Percentiles rank a stretch among this genome's conserved stretches.
phyloP scores from a whole-genome alignment of 2,329 filamentous ascomycete genomes.

The Alternaria longipes region DNA sequence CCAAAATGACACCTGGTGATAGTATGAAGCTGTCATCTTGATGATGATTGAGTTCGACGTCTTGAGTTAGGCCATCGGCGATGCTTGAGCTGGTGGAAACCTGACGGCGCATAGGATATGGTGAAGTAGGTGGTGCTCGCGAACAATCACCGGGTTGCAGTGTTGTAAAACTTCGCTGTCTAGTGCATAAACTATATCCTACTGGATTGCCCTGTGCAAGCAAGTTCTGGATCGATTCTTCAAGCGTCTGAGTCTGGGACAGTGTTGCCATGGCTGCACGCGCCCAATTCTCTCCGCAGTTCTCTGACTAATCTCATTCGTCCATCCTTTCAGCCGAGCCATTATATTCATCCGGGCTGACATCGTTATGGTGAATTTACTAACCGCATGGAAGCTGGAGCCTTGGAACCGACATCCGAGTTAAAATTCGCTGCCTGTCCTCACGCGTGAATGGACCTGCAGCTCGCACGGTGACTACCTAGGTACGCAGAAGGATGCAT shows the following conservation, averaged over 20 bases:
- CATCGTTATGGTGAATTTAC: background rate
- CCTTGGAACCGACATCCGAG: background rate
- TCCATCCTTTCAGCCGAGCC: background rate
- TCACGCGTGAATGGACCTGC: background rate
- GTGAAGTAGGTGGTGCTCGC: background rate
- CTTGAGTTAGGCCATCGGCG: background rate
- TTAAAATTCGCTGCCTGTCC: background rate
- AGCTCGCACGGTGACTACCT: background rate
- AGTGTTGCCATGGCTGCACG: background rate
- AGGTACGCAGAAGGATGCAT: background rate
- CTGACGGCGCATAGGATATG: background rate
- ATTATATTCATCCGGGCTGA: background rate
- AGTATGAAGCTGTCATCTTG: background rate
- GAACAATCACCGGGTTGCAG: no score
- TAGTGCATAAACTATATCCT: no score
- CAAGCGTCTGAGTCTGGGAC: no score
- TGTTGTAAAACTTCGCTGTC: no score
- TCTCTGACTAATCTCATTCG: background rate
- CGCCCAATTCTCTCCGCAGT: background rate
- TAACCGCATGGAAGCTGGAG: background rate
- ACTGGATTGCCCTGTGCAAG: no score
- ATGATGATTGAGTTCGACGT: background rate
- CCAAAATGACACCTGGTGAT: background rate
- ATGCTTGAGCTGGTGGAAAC: background rate
- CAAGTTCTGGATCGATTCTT: no score